Base-by-base conservation (phyloP, 345 rosid species). In the Camelina sativa region DNA sequence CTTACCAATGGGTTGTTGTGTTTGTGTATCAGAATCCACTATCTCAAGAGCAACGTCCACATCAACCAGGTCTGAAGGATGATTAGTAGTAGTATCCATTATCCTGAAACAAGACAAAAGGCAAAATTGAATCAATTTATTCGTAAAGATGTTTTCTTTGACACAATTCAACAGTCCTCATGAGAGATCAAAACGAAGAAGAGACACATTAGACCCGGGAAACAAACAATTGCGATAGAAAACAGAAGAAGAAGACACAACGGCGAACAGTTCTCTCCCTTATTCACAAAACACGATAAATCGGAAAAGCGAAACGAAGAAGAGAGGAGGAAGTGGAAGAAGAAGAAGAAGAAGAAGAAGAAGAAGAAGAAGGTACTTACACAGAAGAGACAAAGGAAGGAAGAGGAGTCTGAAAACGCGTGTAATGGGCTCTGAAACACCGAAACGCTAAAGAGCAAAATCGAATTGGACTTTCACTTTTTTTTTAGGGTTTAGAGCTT, bases 1-100 rank as follows among this genome's bases (percentile, higher is more conserved):
- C 82, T 81, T 90, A 22, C 5, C 30, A 28, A 28, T 62, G 80
- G 16, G 93, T 83, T 77, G 25, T 23, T 25, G 30, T 28, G 30
- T 4, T 28, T 78, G 90, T 52, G 71, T 65, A 52, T 81, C 87
- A 34, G 83, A 69, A 37, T 79, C 61, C 8, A 63, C 61, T 7
- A 63, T 44, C 69, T 41, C 79, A 15, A 66, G 37, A 7, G 62
- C 23, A 65, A 48, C 40, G 10, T 35, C 57, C 65, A 62, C 51
- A 20, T 47, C 53, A 40, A 74, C 22, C 30, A 47, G 12, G 19
- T 47, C 40, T 7, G 35, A 4, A 15, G 72, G 19, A 1, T 75
- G 17, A 17, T 17, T 17, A 17, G 17, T 22, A 7, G n/a, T 5
- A 28, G 37, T 34, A 4, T 79, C 79, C 82, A 79, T 73, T 19